Evolutionary conservation across 2,329 filamentous ascomycete genomes (phyloP).

Genomic region (Aspergillus transmontanensis): DNA sequence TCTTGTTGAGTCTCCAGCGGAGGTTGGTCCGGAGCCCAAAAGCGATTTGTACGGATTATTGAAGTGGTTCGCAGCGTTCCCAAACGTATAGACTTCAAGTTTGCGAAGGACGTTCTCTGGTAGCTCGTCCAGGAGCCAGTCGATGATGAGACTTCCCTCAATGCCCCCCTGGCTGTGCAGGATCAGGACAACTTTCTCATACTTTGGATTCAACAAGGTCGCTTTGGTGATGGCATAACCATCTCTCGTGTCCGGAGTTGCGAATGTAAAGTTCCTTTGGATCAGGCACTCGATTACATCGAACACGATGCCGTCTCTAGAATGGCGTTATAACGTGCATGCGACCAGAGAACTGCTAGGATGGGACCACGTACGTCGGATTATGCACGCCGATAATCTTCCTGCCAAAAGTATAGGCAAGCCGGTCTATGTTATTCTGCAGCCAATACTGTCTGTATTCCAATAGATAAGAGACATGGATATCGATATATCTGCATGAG

Average conservation of each 20-base stretch:
- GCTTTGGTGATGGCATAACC: conserved; percentile 65
- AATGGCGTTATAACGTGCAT: neutral
- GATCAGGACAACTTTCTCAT: conserved; percentile 72
- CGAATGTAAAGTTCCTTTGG: conserved; percentile 73
- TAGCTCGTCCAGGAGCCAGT: conserved; percentile 75
- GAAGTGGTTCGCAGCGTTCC: conserved; percentile 77
- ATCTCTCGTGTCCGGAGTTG: conserved; percentile 64
- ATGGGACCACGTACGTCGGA: conserved; percentile 55
- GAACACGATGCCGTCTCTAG: conserved; percentile 66
- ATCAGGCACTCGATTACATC: conserved; percentile 77
- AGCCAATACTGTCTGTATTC: conserved; percentile 61
- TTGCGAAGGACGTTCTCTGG: conserved; percentile 66
- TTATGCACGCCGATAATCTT: conserved; percentile 76
- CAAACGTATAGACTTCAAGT: conserved; percentile 76
- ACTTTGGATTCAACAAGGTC: conserved; percentile 61
- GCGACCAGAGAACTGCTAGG: no score
- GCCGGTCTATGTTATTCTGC: conserved; percentile 68
- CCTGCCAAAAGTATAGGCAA: conserved; percentile 72
- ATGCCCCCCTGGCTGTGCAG: conserved; percentile 79
- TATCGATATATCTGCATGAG: conserved; percentile 31
- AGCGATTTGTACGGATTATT: conserved; percentile 68
- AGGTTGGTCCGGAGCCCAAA: conserved; percentile 31
- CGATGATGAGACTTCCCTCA: conserved; percentile 70
- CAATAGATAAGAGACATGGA: conserved; percentile 8
- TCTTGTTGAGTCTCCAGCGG: neutral